A percentile compares a stretch with the other conserved stretches of the same genome.
These are phyloP conservation scores for Nannizziopsis barbatae DNA, from an alignment of 2,329 filamentous ascomycete species.

Conservation along the genomic window DNA sequence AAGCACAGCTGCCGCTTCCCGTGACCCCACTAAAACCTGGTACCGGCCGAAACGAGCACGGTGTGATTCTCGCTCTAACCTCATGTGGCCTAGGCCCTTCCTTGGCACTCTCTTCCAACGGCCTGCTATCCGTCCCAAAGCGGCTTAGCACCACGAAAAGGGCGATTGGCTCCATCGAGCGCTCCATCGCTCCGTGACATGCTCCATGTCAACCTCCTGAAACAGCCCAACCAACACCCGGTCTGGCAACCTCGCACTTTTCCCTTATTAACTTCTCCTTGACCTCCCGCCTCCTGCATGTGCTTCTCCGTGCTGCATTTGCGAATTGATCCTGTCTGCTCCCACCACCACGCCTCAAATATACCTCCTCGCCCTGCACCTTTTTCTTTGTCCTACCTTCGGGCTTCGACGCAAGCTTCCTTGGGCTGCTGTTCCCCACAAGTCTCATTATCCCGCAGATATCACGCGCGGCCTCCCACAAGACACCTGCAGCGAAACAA, in stretches of 20 bases:
- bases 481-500: not conserved
- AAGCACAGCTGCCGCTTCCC: not conserved
- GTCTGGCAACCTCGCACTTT: not conserved
- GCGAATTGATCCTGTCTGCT: not conserved
- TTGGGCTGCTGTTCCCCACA: conserved; percentile 8
- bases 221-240: conserved; percentile 9
- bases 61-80: not conserved
- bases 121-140: conserved; percentile 2
- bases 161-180: not conserved
- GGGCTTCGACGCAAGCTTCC: conserved; percentile 2
- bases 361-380: no score
- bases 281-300: not conserved
- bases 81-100: not conserved
- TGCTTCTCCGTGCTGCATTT: not conserved
- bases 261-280: not conserved
- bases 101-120: conserved; percentile 2
- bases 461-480: not conserved
- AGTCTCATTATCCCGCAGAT: not conserved
- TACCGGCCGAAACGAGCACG: not conserved
- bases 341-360: not conserved
- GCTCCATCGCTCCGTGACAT: conserved; percentile 1
- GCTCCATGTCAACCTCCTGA: conserved; percentile 11
- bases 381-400: not conserved
- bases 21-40: not conserved
- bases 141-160: not conserved